Base-by-base conservation (phyloP, 1,139 yeast genomes). In the Blastobotrys arbuscula region DNA sequence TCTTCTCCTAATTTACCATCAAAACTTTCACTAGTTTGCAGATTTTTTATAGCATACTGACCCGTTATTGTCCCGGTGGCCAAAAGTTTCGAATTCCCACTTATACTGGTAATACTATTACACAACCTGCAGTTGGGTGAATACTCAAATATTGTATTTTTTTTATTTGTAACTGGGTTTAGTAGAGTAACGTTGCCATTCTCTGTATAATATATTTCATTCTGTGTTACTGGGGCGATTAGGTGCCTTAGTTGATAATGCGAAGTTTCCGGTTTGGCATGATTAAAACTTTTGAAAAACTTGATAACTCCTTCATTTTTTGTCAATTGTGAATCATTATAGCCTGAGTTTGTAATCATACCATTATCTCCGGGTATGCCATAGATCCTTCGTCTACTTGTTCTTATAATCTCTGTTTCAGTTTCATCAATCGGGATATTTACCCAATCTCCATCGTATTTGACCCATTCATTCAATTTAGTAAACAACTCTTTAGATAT, bases 21-120 rank as follows among this genome's bases (percentile, higher is more conserved):
- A 23, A 38, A 46, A n/a, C 51, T 9, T 8, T 61, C 53, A 6
- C 52, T 57, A 1, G 70, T 58, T n/a, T 65, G 52, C 10, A 71
- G 61, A 36, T 68, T 66, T 44, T 71, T 62, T 44, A 77, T 61
- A 8, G 76, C 61, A 55, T 71, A 74, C 18, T 77, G 76, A 1
- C 84, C 84, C 50, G 73, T 76, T 51, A 78, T 75, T 0, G 84
- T 78, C 0, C 84, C 84, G 26, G 78, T 73, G 3, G 72, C 76
- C 21, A 78, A 61, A 24, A 70, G 59, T n/a, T 65, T 66, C 41
- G 69, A 59, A 13, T 76, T 67, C 48, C 78, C 72, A 9, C 76
- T 66, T 50, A 79, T 57, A 1, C 82, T 74, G 12, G 82, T 75
- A 3, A 79, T 67, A 47, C 77, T 63, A 61, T 69, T 72, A 15